Evolutionary conservation across 495 filamentous ascomycete species (phyloP).

Genomic region (Trichoderma asperelloides): DNA sequence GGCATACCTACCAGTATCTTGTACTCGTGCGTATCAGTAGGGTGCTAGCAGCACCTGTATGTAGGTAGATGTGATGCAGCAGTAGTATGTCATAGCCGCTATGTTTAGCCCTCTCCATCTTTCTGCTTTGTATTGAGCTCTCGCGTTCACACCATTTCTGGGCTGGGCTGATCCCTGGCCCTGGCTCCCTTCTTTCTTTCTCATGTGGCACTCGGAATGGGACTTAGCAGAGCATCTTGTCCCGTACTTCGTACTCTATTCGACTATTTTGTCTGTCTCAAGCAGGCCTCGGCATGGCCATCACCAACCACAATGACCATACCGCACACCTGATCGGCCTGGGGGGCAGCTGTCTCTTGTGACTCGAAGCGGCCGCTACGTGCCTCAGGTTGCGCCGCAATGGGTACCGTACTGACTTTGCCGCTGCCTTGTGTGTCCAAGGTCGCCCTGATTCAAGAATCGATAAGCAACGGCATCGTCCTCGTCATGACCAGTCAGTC

Average conservation of each 20-base stretch:
- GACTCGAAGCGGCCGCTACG: not conserved
- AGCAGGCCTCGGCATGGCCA: constrained; percentile 1
- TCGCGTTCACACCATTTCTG: not conserved
- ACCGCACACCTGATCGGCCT: not conserved
- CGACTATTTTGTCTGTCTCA: not conserved
- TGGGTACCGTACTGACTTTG: not conserved
- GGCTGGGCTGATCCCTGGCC: constrained; percentile 1
- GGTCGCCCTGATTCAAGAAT: not conserved
- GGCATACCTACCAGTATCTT: not conserved
- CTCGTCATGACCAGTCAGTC: constrained; percentile 1
- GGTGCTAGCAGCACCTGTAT: not conserved
- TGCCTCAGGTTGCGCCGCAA: not conserved
- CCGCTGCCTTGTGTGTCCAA: not conserved
- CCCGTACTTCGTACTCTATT: constrained; percentile 3
- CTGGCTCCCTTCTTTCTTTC: not conserved
- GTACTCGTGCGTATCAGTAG: not conserved
- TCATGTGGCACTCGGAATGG: constrained; percentile 7
- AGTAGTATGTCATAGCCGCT: not conserved
- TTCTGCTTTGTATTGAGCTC: not conserved
- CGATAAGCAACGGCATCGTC: not conserved
- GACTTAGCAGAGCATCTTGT: constrained; percentile 1
- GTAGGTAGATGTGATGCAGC: not conserved
- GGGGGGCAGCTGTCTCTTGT: not conserved
- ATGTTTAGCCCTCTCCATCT: not conserved
- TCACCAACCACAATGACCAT: not conserved